Conservation (phyloP, 345 rosid species). For the Eutrema japonicum region DNA sequence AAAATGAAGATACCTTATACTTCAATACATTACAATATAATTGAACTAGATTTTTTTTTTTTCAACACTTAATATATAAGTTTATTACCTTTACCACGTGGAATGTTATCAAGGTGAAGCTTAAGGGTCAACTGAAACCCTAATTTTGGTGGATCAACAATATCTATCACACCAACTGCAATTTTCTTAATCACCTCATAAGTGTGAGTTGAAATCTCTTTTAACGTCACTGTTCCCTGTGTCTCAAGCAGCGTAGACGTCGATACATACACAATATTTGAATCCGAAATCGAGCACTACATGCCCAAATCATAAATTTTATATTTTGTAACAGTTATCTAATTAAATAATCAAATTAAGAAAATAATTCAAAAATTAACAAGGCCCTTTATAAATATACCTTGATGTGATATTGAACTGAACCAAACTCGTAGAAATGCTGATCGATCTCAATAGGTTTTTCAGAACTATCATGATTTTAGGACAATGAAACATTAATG, state of each 20-base stretch:
- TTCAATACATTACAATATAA: background rate
- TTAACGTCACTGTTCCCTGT: slow-evolving; percentile 48
- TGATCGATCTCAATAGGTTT: slow-evolving; percentile 73
- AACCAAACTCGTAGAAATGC: slow-evolving; percentile 74
- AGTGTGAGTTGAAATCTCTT: slow-evolving; percentile 54
- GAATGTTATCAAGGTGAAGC: slow-evolving; percentile 62
- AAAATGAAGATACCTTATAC: background rate
- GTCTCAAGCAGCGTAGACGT: slow-evolving; percentile 65
- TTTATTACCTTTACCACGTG: slow-evolving; percentile 59
- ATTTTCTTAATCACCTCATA: slow-evolving; percentile 53
- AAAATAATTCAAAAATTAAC: background rate
- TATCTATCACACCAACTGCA: slow-evolving; percentile 58
- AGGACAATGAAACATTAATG: slow-evolving; percentile 19
- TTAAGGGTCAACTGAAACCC: slow-evolving; percentile 86
- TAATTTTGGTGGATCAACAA: slow-evolving; percentile 72
- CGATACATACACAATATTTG: slow-evolving; percentile 32
- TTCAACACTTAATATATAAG: too few relatives aligned
- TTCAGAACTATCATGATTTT: slow-evolving; percentile 55
- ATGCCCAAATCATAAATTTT: background rate
- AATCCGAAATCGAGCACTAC: slow-evolving; percentile 63
- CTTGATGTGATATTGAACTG: slow-evolving; percentile 78
- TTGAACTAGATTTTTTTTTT: too few relatives aligned
- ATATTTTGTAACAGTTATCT: background rate
- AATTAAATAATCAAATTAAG: background rate
- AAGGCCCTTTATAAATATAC: slow-evolving; percentile 38